These are phyloP conservation scores for Circinella minor DNA, from an alignment of 371 early-diverging fungal genomes.

Conservation along the genomic window DNA sequence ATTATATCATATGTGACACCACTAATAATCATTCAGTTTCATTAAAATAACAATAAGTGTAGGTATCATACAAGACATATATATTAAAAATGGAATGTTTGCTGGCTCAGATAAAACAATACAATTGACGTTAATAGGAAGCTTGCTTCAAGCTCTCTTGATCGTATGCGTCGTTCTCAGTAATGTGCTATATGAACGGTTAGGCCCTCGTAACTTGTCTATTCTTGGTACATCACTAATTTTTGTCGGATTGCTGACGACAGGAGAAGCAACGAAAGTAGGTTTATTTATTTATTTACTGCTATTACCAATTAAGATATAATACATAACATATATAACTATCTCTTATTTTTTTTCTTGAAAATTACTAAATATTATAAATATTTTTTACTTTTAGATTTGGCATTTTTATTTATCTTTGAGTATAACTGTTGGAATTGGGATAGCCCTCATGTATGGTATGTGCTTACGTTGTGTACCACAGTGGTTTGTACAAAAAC, in stretches of 20 bases:
- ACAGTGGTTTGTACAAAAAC: neutral
- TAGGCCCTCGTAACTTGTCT: neutral
- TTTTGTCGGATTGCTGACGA: neutral
- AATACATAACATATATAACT: no score
- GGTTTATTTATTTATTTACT: neutral
- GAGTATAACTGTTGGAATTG: neutral
- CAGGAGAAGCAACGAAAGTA: neutral
- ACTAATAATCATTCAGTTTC: no score
- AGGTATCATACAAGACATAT: constrained; percentile 1
- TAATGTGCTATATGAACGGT: neutral
- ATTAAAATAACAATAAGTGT: no score
- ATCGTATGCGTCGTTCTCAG: neutral
- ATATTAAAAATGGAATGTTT: neutral
- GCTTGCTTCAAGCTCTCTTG: neutral
- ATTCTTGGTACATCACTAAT: neutral
- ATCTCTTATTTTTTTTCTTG: no score
- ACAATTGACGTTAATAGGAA: neutral
- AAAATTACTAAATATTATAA: no score
- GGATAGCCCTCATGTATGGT: neutral
- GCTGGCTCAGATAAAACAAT: neutral
- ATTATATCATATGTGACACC: no score
- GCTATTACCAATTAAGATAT: no score
- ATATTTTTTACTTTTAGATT: neutral
- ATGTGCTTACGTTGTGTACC: neutral
- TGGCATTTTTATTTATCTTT: neutral